phyloP scores from a whole-genome alignment of 73 alveolate genomes.

The Blepharisma stoltei region DNA sequence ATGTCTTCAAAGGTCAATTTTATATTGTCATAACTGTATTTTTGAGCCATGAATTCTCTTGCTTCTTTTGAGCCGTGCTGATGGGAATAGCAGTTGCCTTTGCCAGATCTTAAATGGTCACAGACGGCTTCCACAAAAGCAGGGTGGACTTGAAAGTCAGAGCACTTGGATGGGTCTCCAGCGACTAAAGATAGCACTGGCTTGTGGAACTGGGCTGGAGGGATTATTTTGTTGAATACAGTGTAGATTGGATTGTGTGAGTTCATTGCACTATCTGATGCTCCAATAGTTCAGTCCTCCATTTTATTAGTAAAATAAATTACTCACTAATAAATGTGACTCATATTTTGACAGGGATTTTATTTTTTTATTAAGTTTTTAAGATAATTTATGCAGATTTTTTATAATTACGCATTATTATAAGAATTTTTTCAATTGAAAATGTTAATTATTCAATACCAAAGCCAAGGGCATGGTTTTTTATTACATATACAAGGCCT shows the following conservation, averaged over 20 bases:
- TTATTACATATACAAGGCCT: not conserved
- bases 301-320: not conserved
- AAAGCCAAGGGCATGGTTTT: not conserved
- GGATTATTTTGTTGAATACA: not conserved
- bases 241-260: not conserved
- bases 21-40: conserved; percentile 18
- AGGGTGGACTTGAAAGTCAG: not conserved
- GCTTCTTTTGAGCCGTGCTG: conserved; percentile 6
- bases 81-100: conserved; percentile 3
- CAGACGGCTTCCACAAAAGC: not conserved
- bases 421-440: not conserved
- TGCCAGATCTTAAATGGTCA: not conserved
- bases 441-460: not conserved
- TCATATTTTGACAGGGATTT: too few relatives aligned
- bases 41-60: conserved; percentile 34
- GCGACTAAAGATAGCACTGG: not conserved
- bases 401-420: too few relatives aligned
- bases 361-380: too few relatives aligned
- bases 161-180: not conserved
- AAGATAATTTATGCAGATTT: too few relatives aligned
- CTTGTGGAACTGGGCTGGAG: not conserved
- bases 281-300: not conserved
- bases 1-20: conserved; percentile 61
- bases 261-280: not conserved
- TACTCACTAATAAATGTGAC: too few relatives aligned